Evolutionary conservation across 345 rosid genomes (phyloP), one percentile per base, ranked within the genome.

Genomic region (Carallia pectinifolia): DNA sequence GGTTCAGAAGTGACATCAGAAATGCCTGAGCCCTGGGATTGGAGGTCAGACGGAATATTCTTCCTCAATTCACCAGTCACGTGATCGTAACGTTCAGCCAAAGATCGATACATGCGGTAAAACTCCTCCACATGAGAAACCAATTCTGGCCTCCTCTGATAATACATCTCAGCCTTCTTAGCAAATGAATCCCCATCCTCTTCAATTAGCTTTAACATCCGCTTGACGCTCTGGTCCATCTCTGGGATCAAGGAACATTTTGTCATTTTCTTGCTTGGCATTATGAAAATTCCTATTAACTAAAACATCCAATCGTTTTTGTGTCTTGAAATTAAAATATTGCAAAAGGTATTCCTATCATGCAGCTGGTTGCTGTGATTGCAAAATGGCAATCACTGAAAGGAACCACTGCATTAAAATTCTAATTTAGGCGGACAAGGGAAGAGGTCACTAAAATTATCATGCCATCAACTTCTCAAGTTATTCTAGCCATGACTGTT

Each of bases 161-260:
- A 74, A 56, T 68, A 76, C 72, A 69, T 69, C 67, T 75, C 76
- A 33, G 73, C 81, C 61, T 79, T 72, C 40, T 75, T 79, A 37
- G 71, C 54, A 66, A 76, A 73, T 53, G 79, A 69, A 67, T 82
- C 83, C 18, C 76, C 76, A 63, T 83, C 75, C 52, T 78, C 82
- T 62, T 81, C 84, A 12, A 85, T 77, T 65, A 85, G 80, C 77
- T 84, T 78, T 77, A 70, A 56, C 77, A 89, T 77, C 70, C 75
- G 75, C 74, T 75, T 76, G 38, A 81, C 72, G 56, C 70, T 82
- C 71, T 50, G 71, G 69, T 81, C 84, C 83, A 85, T 85, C 61
- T 75, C 91, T 87, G 85, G 66, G 71, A 65, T 31, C 61, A 68
- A 65, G 13, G 67, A 54, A 58, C 27, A 36, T 34, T 44, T 71